Evolutionary conservation across 805 yeast species (phyloP), one percentile per base, ranked within the genome.

Genomic region (Ogataea naganishii): DNA sequence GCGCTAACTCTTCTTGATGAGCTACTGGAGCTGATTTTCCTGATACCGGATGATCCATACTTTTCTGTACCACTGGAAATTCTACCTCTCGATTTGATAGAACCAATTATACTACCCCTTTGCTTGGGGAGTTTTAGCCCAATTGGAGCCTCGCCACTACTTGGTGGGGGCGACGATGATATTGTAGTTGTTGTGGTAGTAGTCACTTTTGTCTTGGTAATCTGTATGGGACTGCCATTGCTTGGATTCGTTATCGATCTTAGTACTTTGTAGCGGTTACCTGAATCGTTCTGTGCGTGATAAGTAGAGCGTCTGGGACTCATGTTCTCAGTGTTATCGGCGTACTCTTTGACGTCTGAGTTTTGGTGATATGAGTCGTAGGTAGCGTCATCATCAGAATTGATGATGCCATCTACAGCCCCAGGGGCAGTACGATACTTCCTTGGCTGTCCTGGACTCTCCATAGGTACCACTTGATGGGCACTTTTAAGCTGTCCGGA

Each of bases 401-500:
- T 51, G 34, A 34, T 53, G 31, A 51, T 53, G n/a, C 42, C 40
- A 23, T 47, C 51, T 31, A 43, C 46, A 9, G 31, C 29, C 33
- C 46, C 45, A 13, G 46, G 44, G 5, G 62, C 53, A 3, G 65
- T 60, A 21, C 59, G 54, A 40, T 59, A 59, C 46, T 89, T 89
- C 48, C 96, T 72, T 23, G 98, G 98, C 56, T 92, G 98, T 2
- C 97, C 98, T 0, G 98, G 98, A 2, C 96, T 84, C 29, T 84
- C 84, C 40, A 72, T 70, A 5, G 97, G 98, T 13, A 92, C 86
- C 0, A 92, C 92, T 22, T 76, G 71, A 44, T 72, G 80, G 1
- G 49, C 54, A 43, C 78, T 75, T 30, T 77, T 71, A 20, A 80
- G 72, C 33, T 74, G 72, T 0, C 83, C 76, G 4, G 88, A 81